A percentile compares a stretch with the other conserved stretches of the same genome.
Conservation (phyloP, 768 basidiomycete genomes). For the Phaeolepiota aurea region DNA sequence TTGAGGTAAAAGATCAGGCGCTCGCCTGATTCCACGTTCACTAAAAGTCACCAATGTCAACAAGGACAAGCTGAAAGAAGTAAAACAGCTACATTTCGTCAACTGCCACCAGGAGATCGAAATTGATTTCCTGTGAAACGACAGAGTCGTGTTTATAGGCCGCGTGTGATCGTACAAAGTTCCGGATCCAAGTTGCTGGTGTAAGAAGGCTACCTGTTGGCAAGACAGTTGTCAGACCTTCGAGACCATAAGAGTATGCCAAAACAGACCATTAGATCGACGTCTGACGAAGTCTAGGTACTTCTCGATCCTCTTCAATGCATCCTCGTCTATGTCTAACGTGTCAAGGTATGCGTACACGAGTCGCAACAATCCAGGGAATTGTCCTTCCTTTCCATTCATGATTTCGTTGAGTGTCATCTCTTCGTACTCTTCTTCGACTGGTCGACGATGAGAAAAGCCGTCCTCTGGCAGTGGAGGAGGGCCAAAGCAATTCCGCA, state of each 20-base stretch:
- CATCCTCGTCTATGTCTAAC: constrained; percentile 62
- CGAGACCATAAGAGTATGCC: constrained; percentile 1
- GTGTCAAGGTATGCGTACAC: constrained; percentile 82
- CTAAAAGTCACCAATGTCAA: constrained; percentile 23
- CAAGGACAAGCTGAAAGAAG: not conserved
- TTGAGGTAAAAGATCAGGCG: constrained; percentile 54
- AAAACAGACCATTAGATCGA: constrained; percentile 66
- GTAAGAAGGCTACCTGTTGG: constrained; percentile 18
- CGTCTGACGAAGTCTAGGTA: constrained; percentile 76
- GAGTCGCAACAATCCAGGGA: constrained; percentile 77
- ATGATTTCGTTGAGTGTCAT: constrained; percentile 92
- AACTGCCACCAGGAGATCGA: constrained; percentile 82
- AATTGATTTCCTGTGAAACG: constrained; percentile 86
- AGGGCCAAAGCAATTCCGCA: constrained; percentile 67
- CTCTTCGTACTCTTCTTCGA: constrained; percentile 85
- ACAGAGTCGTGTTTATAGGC: constrained; percentile 91
- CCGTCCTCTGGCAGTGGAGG: constrained; percentile 46
- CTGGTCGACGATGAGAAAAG: constrained; percentile 24
- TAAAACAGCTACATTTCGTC: constrained; percentile 76
- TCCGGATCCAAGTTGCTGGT: constrained; percentile 87
- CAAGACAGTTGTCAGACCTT: not conserved
- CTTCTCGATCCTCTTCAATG: constrained; percentile 53
- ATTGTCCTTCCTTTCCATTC: constrained; percentile 76
- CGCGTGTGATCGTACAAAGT: constrained; percentile 86
- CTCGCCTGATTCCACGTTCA: constrained; percentile 58